phyloP scores from a whole-genome alignment of 2,329 filamentous ascomycete genomes.

The Penicillium sp. region DNA sequence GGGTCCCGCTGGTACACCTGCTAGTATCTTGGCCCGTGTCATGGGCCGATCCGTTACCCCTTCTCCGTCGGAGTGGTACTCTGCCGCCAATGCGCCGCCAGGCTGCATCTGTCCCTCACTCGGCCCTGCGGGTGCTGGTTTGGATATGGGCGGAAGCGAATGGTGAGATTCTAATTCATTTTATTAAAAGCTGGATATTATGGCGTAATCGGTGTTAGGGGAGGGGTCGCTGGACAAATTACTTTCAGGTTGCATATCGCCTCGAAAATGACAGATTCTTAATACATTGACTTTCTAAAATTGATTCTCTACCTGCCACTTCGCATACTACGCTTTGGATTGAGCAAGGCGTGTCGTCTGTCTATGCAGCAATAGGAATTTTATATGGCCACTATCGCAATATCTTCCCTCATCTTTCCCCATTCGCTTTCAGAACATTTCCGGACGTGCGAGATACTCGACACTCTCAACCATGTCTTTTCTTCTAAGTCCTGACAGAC shows the following conservation, averaged over 20 bases:
- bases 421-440: too few species aligned
- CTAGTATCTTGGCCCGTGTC: constrained; percentile 13
- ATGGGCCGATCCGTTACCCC: constrained; percentile 15
- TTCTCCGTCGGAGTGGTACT: constrained; percentile 11
- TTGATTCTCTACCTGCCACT: background rate
- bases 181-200: background rate
- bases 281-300: background rate
- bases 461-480: too few species aligned
- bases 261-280: background rate
- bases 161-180: constrained; percentile 4
- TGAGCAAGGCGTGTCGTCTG: too few species aligned
- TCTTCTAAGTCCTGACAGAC: too few species aligned
- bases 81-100: constrained; percentile 9
- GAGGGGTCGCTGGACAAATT: background rate
- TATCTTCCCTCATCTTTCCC: too few species aligned
- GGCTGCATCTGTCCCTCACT: constrained; percentile 20
- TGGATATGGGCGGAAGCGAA: constrained; percentile 9
- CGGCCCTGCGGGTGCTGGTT: constrained; percentile 1
- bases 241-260: background rate
- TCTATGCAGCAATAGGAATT: too few species aligned
- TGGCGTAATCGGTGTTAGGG: constrained; percentile 3
- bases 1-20: constrained; percentile 11
- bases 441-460: too few species aligned
- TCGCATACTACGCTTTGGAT: background rate
- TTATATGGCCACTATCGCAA: too few species aligned